phyloP scores from a whole-genome alignment of 1,284 basidiomycete species.

The Papiliotrema laurentii region DNA sequence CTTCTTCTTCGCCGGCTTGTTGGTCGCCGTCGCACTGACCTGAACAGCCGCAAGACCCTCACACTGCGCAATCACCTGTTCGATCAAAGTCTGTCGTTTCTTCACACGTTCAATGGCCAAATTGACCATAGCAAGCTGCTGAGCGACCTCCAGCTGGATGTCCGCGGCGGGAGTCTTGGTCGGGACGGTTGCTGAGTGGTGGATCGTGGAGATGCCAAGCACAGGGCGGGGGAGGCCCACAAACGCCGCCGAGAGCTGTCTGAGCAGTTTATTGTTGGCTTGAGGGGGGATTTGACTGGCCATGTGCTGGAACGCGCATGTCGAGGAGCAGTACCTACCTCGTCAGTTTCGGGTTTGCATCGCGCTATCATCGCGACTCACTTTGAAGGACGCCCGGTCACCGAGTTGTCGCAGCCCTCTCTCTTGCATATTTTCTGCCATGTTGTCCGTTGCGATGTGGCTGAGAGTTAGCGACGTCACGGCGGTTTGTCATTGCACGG shows the following conservation, averaged over 20 bases:
- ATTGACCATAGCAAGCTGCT: conserved; percentile 14
- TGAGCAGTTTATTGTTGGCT: conserved; percentile 29
- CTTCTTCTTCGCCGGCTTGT: conserved; percentile 15
- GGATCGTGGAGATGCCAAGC: conserved; percentile 13
- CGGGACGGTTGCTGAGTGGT: conserved; percentile 9
- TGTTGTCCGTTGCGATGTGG: conserved; percentile 28
- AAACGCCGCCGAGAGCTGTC: conserved; percentile 19
- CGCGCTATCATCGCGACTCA: too few species aligned
- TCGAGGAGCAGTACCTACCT: conserved; percentile 38
- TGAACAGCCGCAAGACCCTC: conserved; percentile 10
- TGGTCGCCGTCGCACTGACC: not conserved
- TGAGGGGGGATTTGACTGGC: conserved; percentile 19
- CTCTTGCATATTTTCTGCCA: conserved; percentile 37
- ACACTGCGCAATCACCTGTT: conserved; percentile 16
- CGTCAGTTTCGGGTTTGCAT: not conserved
- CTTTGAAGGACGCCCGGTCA: conserved; percentile 32
- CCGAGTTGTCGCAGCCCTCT: conserved; percentile 31
- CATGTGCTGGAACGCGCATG: conserved; percentile 34
- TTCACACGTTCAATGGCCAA: conserved; percentile 17
- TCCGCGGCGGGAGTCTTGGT: not conserved
- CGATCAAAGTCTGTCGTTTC: conserved; percentile 27
- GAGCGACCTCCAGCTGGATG: conserved; percentile 8
- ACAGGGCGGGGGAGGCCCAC: conserved; percentile 26
- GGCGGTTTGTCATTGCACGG: too few species aligned
- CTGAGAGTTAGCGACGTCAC: conserved; percentile 8